Base-by-base conservation (phyloP, 306 rosid genomes). In the Senna siamea region DNA sequence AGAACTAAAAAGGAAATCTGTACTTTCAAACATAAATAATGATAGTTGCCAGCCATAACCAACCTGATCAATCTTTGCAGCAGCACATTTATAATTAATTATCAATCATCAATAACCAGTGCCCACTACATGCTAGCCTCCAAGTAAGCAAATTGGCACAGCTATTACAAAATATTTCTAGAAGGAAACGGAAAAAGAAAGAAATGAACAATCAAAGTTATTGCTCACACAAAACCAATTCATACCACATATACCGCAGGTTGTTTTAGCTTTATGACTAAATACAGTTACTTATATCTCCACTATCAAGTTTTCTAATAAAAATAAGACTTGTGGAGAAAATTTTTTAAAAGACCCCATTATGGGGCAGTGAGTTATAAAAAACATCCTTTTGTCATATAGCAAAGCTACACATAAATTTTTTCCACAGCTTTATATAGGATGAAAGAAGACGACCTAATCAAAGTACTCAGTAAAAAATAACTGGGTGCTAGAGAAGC, bases 1-100 rank as follows among this genome's bases (percentile, higher is more conserved):
- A 81, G 56, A 66, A 50, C 82, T 71, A 81, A 85, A 93, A 89
- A 91, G 92, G 85, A 76, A 71, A 74, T 78, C 51, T 78, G 91
- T 91, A 88, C 96, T 88, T 88, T 44, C 84, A 82, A 73, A 52
- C 61, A 40, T 63, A 82, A 80, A 87, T 26, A 76, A 81, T 53
- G 79, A 59, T 84, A 87, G 86, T 80, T 83, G 80, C 86, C 83
- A 85, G 79, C 83, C 74, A 75, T n/a, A 77, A 65, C 81, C 82
- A 78, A 62, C 81, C 73, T 75, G 78, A 76, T 71, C 70, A 68
- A 54, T 73, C 79, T 77, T 63, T 69, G 60, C 79, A 66, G 55
- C 78, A 56, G 47, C 57, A 56, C 17, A 67, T 61, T 69, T 52
- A 50, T 47, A 17, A 60, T 17, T 61, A 34, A 52, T 35, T 41